Percentiles rank a stretch among this genome's conserved stretches.
These are phyloP conservation scores for Stagonosporopsis cucurbitacearum DNA, from an alignment of 2,329 filamentous ascomycete species.

Conservation along the genomic window DNA sequence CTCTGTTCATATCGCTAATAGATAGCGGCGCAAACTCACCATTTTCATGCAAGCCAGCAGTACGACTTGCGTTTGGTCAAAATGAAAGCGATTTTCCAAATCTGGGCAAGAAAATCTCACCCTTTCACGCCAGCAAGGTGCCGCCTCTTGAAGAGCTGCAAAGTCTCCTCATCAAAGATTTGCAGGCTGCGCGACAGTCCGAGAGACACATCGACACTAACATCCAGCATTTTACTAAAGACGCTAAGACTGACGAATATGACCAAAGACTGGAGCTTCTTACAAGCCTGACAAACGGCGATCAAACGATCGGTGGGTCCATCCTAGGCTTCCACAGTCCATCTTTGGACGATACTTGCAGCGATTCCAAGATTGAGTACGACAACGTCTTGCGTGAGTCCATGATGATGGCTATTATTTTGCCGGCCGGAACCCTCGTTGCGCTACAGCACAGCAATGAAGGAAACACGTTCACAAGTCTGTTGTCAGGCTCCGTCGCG, in stretches of 20 bases:
- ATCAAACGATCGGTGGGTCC: not conserved
- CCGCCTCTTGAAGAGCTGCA: slow-evolving; percentile 18
- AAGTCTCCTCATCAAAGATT: slow-evolving; percentile 1
- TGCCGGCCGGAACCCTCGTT: slow-evolving; percentile 14
- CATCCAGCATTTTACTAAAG: not conserved
- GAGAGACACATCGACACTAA: not conserved
- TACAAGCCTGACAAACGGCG: not conserved
- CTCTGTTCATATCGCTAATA: slow-evolving; percentile 17
- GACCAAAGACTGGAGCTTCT: not conserved
- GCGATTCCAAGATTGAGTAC: not conserved
- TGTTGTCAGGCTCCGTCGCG: slow-evolving; percentile 24
- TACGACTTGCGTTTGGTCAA: not conserved
- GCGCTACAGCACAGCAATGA: slow-evolving; percentile 29
- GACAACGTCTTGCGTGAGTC: slow-evolving; percentile 9
- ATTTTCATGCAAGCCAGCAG: not conserved
- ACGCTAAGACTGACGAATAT: not conserved
- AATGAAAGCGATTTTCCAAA: slow-evolving; percentile 14
- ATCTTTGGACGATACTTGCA: slow-evolving; percentile 16
- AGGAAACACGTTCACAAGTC: slow-evolving; percentile 20
- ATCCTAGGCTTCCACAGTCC: slow-evolving; percentile 15
- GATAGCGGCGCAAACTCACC: slow-evolving; percentile 13
- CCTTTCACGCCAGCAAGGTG: slow-evolving; percentile 10
- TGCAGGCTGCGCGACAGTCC: not conserved
- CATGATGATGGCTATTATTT: slow-evolving; percentile 8
- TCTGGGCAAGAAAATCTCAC: slow-evolving; percentile 18